A percentile compares a stretch with the other conserved stretches of the same genome.
Conservation (phyloP, 345 rosid genomes). For the Eucalyptus paniculata region DNA sequence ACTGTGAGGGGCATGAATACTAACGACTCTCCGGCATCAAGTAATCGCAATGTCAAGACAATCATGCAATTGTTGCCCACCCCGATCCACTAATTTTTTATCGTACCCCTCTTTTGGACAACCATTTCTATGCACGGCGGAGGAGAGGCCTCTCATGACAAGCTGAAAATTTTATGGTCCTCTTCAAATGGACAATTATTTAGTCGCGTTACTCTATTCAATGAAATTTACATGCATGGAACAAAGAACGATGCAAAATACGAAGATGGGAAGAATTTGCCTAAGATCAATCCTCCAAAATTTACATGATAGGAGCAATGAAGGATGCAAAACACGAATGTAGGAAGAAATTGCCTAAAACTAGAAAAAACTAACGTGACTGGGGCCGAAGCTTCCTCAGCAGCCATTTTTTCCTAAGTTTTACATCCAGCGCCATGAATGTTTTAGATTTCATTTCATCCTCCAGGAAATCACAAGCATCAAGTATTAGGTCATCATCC, state of each 20-base stretch:
- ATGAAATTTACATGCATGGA: background rate
- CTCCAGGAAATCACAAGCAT: slow-evolving; percentile 83
- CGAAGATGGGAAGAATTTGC: background rate
- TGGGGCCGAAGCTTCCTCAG: slow-evolving; percentile 62
- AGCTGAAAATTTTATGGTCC: background rate
- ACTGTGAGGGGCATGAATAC: background rate
- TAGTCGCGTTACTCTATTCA: background rate
- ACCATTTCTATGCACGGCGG: background rate
- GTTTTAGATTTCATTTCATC: slow-evolving; percentile 75
- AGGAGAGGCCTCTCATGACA: background rate
- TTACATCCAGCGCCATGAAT: slow-evolving; percentile 66
- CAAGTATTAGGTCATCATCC: slow-evolving; percentile 82
- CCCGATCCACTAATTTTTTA: background rate
- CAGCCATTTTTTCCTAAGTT: slow-evolving; percentile 71
- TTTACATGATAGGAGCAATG: background rate
- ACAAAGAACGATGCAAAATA: background rate
- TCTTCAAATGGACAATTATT: background rate
- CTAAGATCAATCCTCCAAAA: background rate
- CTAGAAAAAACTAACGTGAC: background rate
- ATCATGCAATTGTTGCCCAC: background rate
- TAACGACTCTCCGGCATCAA: background rate
- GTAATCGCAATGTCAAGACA: background rate
- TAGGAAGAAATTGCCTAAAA: background rate
- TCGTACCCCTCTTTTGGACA: background rate
- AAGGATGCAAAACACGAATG: background rate